Percentiles rank a stretch among this genome's conserved stretches.
Evolutionary conservation across 352 stramenopile genomes (phyloP).

Genomic region (Phytophthora rubi): DNA sequence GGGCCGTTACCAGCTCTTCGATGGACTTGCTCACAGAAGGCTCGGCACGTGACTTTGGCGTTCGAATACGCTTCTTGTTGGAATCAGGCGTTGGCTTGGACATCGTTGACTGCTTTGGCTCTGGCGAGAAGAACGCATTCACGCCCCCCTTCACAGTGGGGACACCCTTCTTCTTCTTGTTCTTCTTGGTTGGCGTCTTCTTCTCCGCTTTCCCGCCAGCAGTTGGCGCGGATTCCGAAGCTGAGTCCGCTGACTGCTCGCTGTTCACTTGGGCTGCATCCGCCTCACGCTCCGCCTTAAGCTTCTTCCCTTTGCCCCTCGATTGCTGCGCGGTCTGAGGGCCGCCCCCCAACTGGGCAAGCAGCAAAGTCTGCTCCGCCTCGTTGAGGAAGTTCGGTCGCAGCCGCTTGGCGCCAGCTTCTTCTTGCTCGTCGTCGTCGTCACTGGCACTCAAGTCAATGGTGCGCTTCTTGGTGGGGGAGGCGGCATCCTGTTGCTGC

Average conservation of each 20-base stretch:
- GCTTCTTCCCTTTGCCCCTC: conserved; percentile 23
- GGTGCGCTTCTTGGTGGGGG: conserved; percentile 57
- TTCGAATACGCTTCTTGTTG: conserved; percentile 46
- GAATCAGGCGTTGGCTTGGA: conserved; percentile 48
- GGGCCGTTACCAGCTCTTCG: conserved; percentile 22
- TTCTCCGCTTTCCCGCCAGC: conserved; percentile 9
- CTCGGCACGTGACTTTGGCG: conserved; percentile 34
- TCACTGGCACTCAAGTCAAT: conserved; percentile 49
- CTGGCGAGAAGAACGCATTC: conserved; percentile 57
- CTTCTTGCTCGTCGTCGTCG: conserved; percentile 43
- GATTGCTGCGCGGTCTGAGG: conserved; percentile 33
- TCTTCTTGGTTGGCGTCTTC: conserved; percentile 45
- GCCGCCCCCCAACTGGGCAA: conserved; percentile 50
- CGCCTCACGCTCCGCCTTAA: conserved; percentile 13
- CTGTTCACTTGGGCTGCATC: conserved; percentile 4
- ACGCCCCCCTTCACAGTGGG: conserved; percentile 3
- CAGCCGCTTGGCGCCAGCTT: conserved; percentile 46
- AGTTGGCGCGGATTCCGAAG: conserved; percentile 1
- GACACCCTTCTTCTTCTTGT: conserved; percentile 32
- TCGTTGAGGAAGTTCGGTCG: conserved; percentile 70
- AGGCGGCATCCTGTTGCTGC: neutral
- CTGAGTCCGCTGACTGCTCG: conserved; percentile 11
- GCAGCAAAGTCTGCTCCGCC: conserved; percentile 63
- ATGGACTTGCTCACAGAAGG: conserved; percentile 30
- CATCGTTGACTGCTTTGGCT: conserved; percentile 35